Conservation (phyloP, 176 grass and related monocot species). For the Dactylis glomerata region DNA sequence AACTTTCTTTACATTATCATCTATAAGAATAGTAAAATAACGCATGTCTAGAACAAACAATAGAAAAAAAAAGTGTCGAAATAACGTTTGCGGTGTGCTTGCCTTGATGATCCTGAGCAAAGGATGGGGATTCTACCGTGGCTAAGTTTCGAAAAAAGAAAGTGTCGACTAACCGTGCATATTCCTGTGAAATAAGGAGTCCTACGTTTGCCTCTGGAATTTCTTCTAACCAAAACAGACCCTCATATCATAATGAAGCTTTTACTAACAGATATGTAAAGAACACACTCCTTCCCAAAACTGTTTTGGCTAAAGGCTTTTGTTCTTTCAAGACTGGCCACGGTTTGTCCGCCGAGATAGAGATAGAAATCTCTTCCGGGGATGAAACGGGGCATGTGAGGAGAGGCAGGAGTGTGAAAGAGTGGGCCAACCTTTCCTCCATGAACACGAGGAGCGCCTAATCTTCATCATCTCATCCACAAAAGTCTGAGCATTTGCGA, state of each 20-base stretch:
- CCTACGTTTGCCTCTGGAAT: background rate
- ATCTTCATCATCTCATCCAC: background rate
- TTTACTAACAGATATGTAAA: background rate
- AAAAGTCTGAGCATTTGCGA: background rate
- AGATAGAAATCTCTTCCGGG: background rate
- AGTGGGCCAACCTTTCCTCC: background rate
- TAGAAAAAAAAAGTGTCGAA: background rate
- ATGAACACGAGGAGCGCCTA: background rate
- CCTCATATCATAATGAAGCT: background rate
- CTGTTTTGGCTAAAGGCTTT: slow-evolving; percentile 1
- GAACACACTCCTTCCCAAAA: background rate
- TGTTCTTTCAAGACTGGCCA: background rate
- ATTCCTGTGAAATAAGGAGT: background rate
- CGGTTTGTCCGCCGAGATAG: background rate
- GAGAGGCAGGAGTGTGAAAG: background rate
- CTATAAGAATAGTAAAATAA: background rate
- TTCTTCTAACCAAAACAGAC: background rate
- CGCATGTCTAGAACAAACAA: background rate
- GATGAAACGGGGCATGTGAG: background rate
- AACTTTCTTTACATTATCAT: background rate
- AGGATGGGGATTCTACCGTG: too few species aligned
- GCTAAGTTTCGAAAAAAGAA: too few species aligned
- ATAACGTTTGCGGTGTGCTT: background rate
- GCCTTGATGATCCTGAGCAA: background rate
- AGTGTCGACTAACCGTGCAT: too few species aligned